phyloP scores from a whole-genome alignment of 768 basidiomycete genomes.

The Pleurotus sapidus region DNA sequence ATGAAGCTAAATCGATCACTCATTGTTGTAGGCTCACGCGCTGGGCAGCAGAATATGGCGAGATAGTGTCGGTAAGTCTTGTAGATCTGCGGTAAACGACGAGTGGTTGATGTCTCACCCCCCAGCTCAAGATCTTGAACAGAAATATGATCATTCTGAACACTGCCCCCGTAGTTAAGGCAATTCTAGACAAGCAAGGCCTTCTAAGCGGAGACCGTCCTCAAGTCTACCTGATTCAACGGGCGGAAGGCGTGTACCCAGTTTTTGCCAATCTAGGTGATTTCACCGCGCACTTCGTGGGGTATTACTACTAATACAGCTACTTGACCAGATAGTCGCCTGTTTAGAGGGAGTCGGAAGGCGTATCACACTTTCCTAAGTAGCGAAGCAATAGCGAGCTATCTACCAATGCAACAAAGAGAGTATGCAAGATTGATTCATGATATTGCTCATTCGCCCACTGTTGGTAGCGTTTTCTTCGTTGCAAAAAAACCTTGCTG shows the following conservation, averaged over 20 bases:
- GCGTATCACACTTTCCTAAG: conserved; percentile 12
- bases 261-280: conserved; percentile 5
- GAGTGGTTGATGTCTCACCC: neutral
- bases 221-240: conserved; percentile 13
- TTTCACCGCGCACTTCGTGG: neutral
- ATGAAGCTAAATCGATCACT: neutral
- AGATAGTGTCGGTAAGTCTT: neutral
- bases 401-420: conserved; percentile 16
- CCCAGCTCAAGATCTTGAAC: conserved; percentile 14
- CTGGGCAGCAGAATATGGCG: neutral
- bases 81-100: neutral
- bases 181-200: conserved; percentile 20
- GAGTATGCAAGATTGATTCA: conserved; percentile 17
- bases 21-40: neutral
- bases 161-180: conserved; percentile 14
- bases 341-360: conserved; percentile 18
- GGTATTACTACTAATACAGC: neutral
- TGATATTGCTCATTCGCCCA: conserved; percentile 8
- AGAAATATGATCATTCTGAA: conserved; percentile 19
- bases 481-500: too few relatives aligned
- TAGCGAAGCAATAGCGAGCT: conserved; percentile 13
- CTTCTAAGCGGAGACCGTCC: conserved; percentile 15
- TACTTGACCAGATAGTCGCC: conserved; percentile 9
- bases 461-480: neutral
- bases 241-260: conserved; percentile 12